Base-by-base conservation (phyloP, 202 grass and related monocot species). In the Sporobolus alterniflorus region DNA sequence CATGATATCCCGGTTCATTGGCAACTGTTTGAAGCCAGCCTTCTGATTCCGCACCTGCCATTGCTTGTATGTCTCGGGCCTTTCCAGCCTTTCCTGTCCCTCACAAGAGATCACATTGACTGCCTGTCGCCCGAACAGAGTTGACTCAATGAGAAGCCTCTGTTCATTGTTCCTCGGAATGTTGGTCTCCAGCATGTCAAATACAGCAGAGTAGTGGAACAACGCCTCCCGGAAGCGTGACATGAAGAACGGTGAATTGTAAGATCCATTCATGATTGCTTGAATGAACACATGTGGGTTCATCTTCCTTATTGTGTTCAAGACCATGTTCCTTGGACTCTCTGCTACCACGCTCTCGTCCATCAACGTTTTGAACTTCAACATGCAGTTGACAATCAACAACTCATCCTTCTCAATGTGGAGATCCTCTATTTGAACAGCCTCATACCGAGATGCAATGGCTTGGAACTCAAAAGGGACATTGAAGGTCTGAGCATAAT, bases 261-360 rank as follows among this genome's bases (percentile, higher is more conserved):
- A 99, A 22, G 93, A 89, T 54, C 97, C 97, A 79, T 99, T 99
- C 21, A 90, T 49, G 63, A 94, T 47, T 17, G 86, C 97, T 17
- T 91, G 88, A 80, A 96, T 88, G 80, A 97, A 92, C 21, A 92
- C 24, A 74, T 82, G 77, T 18, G 97, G 97, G 24, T 97, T 99
- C 91, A 99, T 89, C 63, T 92, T 97, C 73, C 85, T 88, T 39
- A 99, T 99, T 44, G 91, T 97, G 42, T 91, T 99, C 71, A 99
- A 36, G 49, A 85, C 90, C 72, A 87, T 92, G 79, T 97, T 86
- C 66, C 91, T 99, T 48, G 97, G 97, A 81, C 86, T 92, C 62
- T 97, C 93, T 24, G 80, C 91, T 16, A 91, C 70, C 41, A 99
- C 84, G 1, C 92, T 97, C 88, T 99, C 97, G 26, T 99, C 97